Evolutionary conservation across 805 yeast species (phyloP).

Genomic region (Saturnispora serradocipensis): DNA sequence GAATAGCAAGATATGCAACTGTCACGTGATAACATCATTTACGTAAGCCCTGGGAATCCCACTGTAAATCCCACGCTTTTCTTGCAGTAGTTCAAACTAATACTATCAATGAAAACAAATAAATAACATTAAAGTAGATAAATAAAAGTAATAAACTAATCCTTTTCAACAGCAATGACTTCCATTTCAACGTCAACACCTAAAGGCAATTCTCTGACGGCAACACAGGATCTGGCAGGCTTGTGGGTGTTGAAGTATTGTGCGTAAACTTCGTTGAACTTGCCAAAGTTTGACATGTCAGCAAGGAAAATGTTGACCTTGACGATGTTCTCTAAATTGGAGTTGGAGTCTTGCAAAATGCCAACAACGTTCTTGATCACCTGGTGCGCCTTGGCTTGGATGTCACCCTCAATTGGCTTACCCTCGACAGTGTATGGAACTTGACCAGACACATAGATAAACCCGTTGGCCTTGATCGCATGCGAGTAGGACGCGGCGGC

Average conservation of each 20-base stretch:
- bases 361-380: conserved; percentile 57
- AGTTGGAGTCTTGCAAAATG: conserved; percentile 78
- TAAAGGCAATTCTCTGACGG: conserved; percentile 85
- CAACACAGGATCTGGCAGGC: conserved; percentile 98
- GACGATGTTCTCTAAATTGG: conserved; percentile 73
- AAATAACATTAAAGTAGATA: background rate
- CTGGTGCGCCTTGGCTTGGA: conserved; percentile 72
- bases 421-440: conserved; percentile 82
- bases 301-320: conserved; percentile 86
- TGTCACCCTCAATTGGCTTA: conserved; percentile 67
- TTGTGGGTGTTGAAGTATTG: conserved; percentile 67
- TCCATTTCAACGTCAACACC: conserved; percentile 86
- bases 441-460: conserved; percentile 90
- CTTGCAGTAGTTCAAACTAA: no score
- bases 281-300: conserved; percentile 79
- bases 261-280: conserved; percentile 78
- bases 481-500: conserved; percentile 97
- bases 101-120: background rate
- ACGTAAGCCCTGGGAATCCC: no score
- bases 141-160: no score
- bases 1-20: no score
- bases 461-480: conserved; percentile 86
- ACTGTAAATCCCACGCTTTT: no score
- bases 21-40: background rate
- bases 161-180: conserved; percentile 73